Conservation (phyloP, 305 asterid species). For the Rubia tinctorum region DNA sequence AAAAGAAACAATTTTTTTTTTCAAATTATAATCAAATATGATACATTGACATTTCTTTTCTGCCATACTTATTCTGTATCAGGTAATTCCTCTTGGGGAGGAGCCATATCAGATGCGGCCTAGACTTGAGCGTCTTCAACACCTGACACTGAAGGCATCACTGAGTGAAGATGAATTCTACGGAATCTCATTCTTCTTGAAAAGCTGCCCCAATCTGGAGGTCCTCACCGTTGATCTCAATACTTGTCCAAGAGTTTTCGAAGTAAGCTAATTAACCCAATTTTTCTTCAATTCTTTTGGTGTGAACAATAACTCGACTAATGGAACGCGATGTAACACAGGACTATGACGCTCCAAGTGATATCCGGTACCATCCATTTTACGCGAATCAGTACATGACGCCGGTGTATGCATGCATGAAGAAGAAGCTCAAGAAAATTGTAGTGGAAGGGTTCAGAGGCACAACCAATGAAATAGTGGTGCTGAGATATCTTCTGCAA, state of each 20-base stretch:
- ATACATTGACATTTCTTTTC: no score
- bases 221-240: conserved; percentile 21
- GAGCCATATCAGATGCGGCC: conserved; percentile 8
- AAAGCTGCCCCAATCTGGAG: conserved; percentile 24
- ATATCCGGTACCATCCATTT: conserved; percentile 17
- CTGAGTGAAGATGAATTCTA: conserved; percentile 20
- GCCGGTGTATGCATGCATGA: conserved; percentile 6
- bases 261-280: conserved; percentile 3
- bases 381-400: neutral
- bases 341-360: conserved; percentile 15
- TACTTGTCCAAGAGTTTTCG: neutral
- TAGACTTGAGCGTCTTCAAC: conserved; percentile 10
- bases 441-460: conserved; percentile 26
- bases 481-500: conserved; percentile 21
- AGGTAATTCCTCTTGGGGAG: conserved; percentile 18
- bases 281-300: neutral
- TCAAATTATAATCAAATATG: no score
- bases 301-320: neutral
- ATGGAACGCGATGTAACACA: neutral
- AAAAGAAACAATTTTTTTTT: no score
- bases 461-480: conserved; percentile 12
- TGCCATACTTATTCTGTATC: neutral
- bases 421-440: conserved; percentile 11
- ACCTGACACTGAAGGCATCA: conserved; percentile 24
- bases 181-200: conserved; percentile 28